Conservation (phyloP, 164 flowering plant genomes). For the Vitis vinifera region DNA sequence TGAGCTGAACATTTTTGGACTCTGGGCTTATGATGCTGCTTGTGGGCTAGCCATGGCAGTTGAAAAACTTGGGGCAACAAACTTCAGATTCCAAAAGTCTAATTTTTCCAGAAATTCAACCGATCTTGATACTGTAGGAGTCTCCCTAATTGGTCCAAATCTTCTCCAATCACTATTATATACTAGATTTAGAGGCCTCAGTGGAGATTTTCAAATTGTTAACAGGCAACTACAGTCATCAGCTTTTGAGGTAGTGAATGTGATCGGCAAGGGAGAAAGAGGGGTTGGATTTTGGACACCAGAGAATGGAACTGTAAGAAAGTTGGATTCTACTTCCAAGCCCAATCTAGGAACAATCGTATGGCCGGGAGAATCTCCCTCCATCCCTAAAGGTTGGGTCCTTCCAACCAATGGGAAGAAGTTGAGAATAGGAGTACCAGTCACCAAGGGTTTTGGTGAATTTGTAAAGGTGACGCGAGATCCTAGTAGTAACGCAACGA, state of each 20-base stretch:
- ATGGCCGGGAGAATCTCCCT: slow-evolving; percentile 39
- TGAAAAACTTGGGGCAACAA: too few species aligned
- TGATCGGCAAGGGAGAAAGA: slow-evolving; percentile 23
- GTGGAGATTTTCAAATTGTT: slow-evolving; percentile 26
- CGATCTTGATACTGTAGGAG: slow-evolving; percentile 19
- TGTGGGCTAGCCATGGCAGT: too few species aligned
- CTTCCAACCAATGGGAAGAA: slow-evolving; percentile 30
- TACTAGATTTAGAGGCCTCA: slow-evolving; percentile 26
- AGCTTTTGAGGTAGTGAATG: slow-evolving; percentile 35
- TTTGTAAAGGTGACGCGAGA: slow-evolving; percentile 25
- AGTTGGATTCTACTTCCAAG: not conserved
- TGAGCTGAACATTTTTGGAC: too few species aligned
- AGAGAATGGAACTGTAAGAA: slow-evolving; percentile 7
- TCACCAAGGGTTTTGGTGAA: slow-evolving; percentile 23
- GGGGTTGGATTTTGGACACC: slow-evolving; percentile 43
- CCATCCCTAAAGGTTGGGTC: slow-evolving; percentile 30
- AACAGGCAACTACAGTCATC: slow-evolving; percentile 26
- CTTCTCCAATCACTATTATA: slow-evolving; percentile 19
- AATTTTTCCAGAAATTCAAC: slow-evolving; percentile 2
- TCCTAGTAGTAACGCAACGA: not conserved
- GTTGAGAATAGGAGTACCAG: slow-evolving; percentile 39
- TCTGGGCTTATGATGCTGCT: too few species aligned
- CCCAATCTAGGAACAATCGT: slow-evolving; percentile 7
- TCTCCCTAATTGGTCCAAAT: slow-evolving; percentile 21
- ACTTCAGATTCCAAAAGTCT: too few species aligned